phyloP scores from a whole-genome alignment of 2,329 filamentous ascomycete species.

The Blumeria graminis region DNA sequence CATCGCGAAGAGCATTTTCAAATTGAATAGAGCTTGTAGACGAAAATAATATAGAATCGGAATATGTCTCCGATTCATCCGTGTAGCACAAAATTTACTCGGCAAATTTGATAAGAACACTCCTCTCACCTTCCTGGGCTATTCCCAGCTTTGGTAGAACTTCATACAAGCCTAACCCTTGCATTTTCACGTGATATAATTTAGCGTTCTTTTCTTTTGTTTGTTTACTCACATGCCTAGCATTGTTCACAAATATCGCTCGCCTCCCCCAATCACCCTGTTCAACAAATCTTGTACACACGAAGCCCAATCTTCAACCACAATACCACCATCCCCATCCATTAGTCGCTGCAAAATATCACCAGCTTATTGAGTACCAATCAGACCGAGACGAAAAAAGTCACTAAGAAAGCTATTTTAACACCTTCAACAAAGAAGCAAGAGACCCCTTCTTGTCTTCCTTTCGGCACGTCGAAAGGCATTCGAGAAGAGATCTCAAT shows the following conservation, averaged over 20 bases:
- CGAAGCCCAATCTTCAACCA: too few relatives aligned
- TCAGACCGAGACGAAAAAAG: slow-evolving; percentile 11
- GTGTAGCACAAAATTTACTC: too few relatives aligned
- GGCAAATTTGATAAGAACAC: too few relatives aligned
- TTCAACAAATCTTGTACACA: neutral
- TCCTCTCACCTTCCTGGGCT: too few relatives aligned
- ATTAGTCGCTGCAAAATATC: neutral
- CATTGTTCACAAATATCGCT: neutral
- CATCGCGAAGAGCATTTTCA: too few relatives aligned
- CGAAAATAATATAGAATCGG: too few relatives aligned
- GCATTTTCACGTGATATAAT: neutral
- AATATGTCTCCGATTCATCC: too few relatives aligned
- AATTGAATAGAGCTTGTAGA: too few relatives aligned
- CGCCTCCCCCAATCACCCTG: neutral
- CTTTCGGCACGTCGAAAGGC: slow-evolving; percentile 37
- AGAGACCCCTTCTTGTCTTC: slow-evolving; percentile 44
- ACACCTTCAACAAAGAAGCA: slow-evolving; percentile 31
- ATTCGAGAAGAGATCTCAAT: slow-evolving; percentile 48
- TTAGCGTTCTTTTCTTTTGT: neutral
- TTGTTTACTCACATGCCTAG: neutral
- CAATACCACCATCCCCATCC: neutral
- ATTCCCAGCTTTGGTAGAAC: too few relatives aligned
- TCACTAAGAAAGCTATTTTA: slow-evolving; percentile 14
- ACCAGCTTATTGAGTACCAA: neutral
- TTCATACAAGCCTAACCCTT: neutral